Base-by-base conservation (phyloP, 208 protist species). In the Porcisia deanei region DNA sequence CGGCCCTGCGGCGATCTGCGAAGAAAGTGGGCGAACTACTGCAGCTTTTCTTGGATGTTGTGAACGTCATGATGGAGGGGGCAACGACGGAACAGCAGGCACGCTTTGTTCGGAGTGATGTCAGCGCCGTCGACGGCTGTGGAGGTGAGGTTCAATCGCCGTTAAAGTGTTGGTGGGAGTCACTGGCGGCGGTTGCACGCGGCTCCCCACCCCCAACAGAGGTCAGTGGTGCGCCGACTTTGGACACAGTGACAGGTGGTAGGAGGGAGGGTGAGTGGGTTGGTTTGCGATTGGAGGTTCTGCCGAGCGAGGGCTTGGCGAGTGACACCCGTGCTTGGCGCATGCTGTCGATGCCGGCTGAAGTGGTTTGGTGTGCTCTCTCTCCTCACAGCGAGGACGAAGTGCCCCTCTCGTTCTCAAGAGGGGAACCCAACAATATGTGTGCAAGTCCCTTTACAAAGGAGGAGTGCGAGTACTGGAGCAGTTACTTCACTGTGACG, bases 351-450 rank as follows among this genome's bases (percentile, higher is more conserved):
- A 68, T 74, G 39, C 68, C 66, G 22, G 34, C 68, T 3, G 75
- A 79, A 47, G 18, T 79, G 30, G 75, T 68, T 37, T 74, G 67
- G 75, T 79, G 49, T 61, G 75, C 75, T 20, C 49, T 79, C 47
- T 7, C 39, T 49, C 12, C 12, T 9, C 30, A 63, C 54, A 61
- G 22, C 22, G 34, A 47, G 59, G 41, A 9, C n/a, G 74, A 71
- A 52, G 45, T 41, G 72, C 12, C 58, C 30, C 25, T 30, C 12
- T 60, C 22, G 34, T 18, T 25, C 16, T 53, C 22, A 43, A 30
- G 49, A 41, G 49, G n/a, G 4, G 69, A 43, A 12, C 25, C 37
- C 37, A 43, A 16, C 60, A 37, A 45, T 5, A 34, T 60, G 34
- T 10, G 25, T 30, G 10, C 45, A 14, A 43, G 53, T 20, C 68